A percentile compares a stretch with the other conserved stretches of the same genome.
These are phyloP conservation scores for Diaporthe destruens DNA, from an alignment of 2,329 filamentous ascomycete genomes.

Conservation along the genomic window DNA sequence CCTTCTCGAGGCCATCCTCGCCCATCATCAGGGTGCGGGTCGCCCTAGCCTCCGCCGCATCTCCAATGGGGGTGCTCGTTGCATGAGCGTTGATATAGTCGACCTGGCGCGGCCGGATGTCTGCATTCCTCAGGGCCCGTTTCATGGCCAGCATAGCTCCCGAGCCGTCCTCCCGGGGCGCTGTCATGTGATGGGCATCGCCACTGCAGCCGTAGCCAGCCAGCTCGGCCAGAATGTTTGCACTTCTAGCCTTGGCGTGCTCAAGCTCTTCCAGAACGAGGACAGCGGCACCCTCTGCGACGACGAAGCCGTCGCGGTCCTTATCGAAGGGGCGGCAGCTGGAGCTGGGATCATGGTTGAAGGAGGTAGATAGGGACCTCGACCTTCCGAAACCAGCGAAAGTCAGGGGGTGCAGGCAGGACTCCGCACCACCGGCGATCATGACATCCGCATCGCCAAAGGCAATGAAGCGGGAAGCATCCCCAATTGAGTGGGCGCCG, in stretches of 20 bases:
- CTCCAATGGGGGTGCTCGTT: constrained; percentile 87
- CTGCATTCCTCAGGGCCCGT: constrained; percentile 80
- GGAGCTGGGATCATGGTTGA: constrained; percentile 77
- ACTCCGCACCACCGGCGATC: constrained; percentile 94
- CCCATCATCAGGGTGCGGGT: constrained; percentile 84
- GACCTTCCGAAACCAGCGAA: constrained; percentile 92
- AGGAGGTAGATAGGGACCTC: constrained; percentile 84
- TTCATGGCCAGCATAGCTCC: constrained; percentile 90
- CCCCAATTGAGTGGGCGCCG: constrained; percentile 92
- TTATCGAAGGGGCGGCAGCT: constrained; percentile 91
- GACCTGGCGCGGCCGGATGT: constrained; percentile 75
- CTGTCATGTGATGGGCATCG: constrained; percentile 94
- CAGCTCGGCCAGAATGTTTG: constrained; percentile 88
- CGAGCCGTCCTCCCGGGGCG: constrained; percentile 83
- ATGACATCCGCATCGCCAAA: constrained; percentile 94
- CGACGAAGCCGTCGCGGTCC: constrained; percentile 86
- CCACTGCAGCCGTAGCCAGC: constrained; percentile 90
- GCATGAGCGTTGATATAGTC: constrained; percentile 98
- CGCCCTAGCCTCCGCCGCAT: constrained; percentile 87
- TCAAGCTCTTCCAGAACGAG: constrained; percentile 90
- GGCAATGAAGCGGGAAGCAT: constrained; percentile 93
- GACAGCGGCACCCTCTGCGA: constrained; percentile 91
- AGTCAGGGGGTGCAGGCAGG: constrained; percentile 93
- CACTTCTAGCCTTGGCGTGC: constrained; percentile 84
- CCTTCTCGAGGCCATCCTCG: constrained; percentile 71